Percentiles rank a stretch among this genome's conserved stretches.
Evolutionary conservation across 257 asterid genomes (phyloP).

Genomic region (Jacaranda copaia): DNA sequence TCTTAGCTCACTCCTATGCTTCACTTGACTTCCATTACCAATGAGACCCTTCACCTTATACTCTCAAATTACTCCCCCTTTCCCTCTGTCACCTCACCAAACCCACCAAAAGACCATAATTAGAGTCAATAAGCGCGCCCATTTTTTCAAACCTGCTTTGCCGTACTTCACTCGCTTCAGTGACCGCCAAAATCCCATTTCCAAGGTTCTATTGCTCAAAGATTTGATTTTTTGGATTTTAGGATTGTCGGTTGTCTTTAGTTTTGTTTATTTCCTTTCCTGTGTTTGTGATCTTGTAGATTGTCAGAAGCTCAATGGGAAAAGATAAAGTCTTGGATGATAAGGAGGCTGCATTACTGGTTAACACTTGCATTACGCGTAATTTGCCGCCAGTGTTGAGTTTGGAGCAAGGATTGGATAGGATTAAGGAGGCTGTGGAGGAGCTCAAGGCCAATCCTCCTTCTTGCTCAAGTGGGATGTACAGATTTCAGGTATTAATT

Average conservation of each 20-base stretch:
- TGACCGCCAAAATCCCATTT: slow-evolving; percentile 46
- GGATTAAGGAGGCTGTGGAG: slow-evolving; percentile 71
- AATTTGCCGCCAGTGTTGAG: slow-evolving; percentile 79
- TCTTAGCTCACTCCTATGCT: slow-evolving; percentile 8
- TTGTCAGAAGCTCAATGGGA: slow-evolving; percentile 56
- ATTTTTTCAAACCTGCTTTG: slow-evolving; percentile 42
- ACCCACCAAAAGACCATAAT: slow-evolving; percentile 49
- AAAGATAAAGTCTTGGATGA: slow-evolving; percentile 56
- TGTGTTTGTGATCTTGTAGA: slow-evolving; percentile 48
- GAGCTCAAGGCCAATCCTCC: slow-evolving; percentile 69
- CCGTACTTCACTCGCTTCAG: slow-evolving; percentile 43
- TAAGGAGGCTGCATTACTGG: slow-evolving; percentile 83
- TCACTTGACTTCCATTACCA: slow-evolving; percentile 13
- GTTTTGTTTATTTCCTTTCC: slow-evolving; percentile 14
- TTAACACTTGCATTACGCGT: slow-evolving; percentile 79
- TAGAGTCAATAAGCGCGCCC: slow-evolving; percentile 42
- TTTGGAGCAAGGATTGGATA: slow-evolving; percentile 78
- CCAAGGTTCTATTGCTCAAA: slow-evolving; percentile 42
- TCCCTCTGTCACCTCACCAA: slow-evolving; percentile 42
- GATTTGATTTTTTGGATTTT: slow-evolving; percentile 27
- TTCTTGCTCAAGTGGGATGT: slow-evolving; percentile 78
- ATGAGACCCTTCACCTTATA: slow-evolving; percentile 45
- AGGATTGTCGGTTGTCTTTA: slow-evolving; percentile 34
- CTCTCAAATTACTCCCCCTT: slow-evolving; percentile 45
- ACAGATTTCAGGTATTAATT: slow-evolving; percentile 70